phyloP scores from a whole-genome alignment of 2,329 filamentous ascomycete species.

The Acephala macrosclerotiorum region DNA sequence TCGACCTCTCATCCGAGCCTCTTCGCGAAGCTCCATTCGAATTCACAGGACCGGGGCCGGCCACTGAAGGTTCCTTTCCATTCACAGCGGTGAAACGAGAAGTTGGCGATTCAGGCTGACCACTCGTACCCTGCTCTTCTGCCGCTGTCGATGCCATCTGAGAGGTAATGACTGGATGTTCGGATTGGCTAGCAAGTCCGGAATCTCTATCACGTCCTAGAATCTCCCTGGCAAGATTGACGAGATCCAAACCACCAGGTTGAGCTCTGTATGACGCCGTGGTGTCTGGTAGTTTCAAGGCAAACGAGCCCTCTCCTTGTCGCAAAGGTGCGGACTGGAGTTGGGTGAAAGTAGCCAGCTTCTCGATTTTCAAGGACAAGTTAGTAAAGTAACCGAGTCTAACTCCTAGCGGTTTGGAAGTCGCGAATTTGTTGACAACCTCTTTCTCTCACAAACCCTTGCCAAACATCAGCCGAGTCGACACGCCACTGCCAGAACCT shows the following conservation, averaged over 20 bases:
- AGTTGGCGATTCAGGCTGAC: constrained; percentile 39
- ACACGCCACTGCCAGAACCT: background rate
- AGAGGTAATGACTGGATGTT: constrained; percentile 6
- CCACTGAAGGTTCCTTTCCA: constrained; percentile 36
- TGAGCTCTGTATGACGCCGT: constrained; percentile 32
- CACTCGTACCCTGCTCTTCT: constrained; percentile 29
- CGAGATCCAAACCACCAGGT: constrained; percentile 34
- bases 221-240: constrained; percentile 36
- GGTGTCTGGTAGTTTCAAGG: constrained; percentile 27
- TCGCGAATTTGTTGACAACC: background rate
- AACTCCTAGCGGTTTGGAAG: background rate
- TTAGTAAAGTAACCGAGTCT: background rate
- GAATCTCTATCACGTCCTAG: constrained; percentile 24
- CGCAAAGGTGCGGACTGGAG: constrained; percentile 32
- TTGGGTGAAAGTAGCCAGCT: constrained; percentile 33
- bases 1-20: constrained; percentile 42
- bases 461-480: constrained; percentile 2
- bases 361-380: constrained; percentile 15
- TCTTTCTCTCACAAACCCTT: background rate
- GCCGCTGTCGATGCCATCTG: constrained; percentile 29
- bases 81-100: constrained; percentile 47
- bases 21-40: constrained; percentile 36
- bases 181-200: constrained; percentile 2
- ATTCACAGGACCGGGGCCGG: constrained; percentile 16
- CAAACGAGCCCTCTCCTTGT: constrained; percentile 24